A percentile compares a stretch with the other conserved stretches of the same genome.
Evolutionary conservation across 2,329 filamentous ascomycete genomes (phyloP).

Genomic region (Exophiala oligosperma): DNA sequence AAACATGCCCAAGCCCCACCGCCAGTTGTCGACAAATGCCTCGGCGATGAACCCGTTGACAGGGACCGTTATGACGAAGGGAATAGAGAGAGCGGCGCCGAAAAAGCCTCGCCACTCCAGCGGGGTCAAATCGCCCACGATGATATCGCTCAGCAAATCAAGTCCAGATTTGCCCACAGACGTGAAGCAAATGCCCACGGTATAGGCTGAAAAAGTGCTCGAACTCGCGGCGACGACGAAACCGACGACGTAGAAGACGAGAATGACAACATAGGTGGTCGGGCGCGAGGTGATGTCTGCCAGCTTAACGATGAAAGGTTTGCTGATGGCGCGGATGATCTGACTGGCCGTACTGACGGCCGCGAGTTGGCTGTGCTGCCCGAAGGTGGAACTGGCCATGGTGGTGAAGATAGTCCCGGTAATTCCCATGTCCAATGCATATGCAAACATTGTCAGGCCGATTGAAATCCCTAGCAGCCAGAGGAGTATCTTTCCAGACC

Average conservation of each 20-base stretch:
- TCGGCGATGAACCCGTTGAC: constrained; percentile 47
- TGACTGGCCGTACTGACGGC: constrained; percentile 24
- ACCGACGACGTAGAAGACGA: constrained; percentile 30
- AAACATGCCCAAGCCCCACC: constrained; percentile 68
- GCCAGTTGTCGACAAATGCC: constrained; percentile 53
- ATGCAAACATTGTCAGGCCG: constrained; percentile 34
- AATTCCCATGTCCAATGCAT: constrained; percentile 29
- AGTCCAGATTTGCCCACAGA: constrained; percentile 34
- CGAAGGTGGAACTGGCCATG: constrained; percentile 29
- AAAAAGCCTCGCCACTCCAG: constrained; percentile 35
- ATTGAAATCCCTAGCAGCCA: constrained; percentile 29
- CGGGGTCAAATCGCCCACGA: constrained; percentile 33
- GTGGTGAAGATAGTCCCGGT: constrained; percentile 27
- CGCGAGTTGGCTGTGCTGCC: constrained; percentile 23
- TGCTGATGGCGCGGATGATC: constrained; percentile 30
- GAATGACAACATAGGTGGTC: constrained; percentile 19
- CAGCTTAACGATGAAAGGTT: constrained; percentile 31
- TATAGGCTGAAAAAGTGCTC: constrained; percentile 20
- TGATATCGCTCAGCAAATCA: constrained; percentile 32
- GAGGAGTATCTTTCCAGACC: constrained; percentile 26
- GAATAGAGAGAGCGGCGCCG: constrained; percentile 24
- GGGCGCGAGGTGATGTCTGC: constrained; percentile 32
- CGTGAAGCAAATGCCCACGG: constrained; percentile 22
- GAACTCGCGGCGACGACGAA: constrained; percentile 24
- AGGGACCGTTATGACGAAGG: constrained; percentile 43